Conservation (phyloP, 345 rosid species). For the Salix dunnii region DNA sequence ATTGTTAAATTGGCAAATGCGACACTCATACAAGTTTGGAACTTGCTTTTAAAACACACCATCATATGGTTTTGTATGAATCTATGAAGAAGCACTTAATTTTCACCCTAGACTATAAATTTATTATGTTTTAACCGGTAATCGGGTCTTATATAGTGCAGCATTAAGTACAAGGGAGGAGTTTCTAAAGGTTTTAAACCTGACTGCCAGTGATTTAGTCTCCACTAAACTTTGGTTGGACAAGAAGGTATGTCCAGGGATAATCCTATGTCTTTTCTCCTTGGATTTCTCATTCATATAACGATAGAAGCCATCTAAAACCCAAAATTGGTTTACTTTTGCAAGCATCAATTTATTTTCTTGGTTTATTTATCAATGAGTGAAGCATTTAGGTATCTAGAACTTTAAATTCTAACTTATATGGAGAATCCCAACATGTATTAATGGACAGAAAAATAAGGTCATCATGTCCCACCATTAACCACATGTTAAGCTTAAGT, state of each 20-base stretch:
- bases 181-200: slow-evolving; percentile 54
- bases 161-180: slow-evolving; percentile 49
- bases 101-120: neutral
- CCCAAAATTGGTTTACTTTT: neutral
- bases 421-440: too few species aligned
- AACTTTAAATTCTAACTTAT: neutral
- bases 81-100: neutral
- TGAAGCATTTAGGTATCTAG: neutral
- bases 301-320: neutral
- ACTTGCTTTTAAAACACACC: neutral
- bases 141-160: slow-evolving; percentile 45
- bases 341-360: neutral
- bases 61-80: neutral
- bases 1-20: neutral
- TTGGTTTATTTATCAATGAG: neutral
- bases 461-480: neutral
- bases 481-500: neutral
- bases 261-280: neutral
- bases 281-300: neutral
- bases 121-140: slow-evolving; percentile 24
- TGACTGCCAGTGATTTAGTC: slow-evolving; percentile 42
- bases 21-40: neutral
- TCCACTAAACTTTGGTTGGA: slow-evolving; percentile 44
- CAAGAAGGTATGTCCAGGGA: slow-evolving; percentile 37
- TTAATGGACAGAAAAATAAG: neutral